phyloP scores from a whole-genome alignment of 768 basidiomycete genomes.

The Amanita inopinata region DNA sequence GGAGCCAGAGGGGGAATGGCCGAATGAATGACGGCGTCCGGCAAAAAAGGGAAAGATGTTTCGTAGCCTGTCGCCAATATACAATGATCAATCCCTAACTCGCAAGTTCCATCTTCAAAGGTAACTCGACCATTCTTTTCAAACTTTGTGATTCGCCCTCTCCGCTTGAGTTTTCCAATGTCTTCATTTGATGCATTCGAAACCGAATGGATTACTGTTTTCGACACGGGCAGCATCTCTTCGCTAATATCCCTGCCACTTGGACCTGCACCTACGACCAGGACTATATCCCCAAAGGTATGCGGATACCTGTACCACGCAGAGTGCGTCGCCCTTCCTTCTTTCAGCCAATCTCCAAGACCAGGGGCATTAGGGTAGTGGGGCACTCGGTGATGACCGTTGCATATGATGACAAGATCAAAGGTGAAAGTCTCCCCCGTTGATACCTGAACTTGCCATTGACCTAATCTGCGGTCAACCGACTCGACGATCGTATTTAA shows the following conservation, averaged over 20 bases:
- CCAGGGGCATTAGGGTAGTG: constrained; percentile 54
- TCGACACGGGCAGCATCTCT: constrained; percentile 40
- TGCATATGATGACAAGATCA: constrained; percentile 65
- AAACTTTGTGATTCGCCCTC: constrained; percentile 22
- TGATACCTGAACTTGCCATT: constrained; percentile 42
- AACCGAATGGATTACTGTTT: constrained; percentile 47
- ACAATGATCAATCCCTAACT: constrained; percentile 47
- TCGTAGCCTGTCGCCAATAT: constrained; percentile 76
- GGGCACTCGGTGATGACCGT: constrained; percentile 65
- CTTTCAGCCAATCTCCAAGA: constrained; percentile 43
- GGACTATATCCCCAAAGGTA: constrained; percentile 30
- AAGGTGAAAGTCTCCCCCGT: constrained; percentile 28
- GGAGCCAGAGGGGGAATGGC: constrained; percentile 34
- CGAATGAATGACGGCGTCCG: constrained; percentile 19
- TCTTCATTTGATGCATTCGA: constrained; percentile 25
- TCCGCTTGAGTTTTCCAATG: constrained; percentile 29
- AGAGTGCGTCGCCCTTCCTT: constrained; percentile 50
- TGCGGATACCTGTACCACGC: constrained; percentile 54
- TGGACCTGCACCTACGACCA: constrained; percentile 46
- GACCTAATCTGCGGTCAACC: constrained; percentile 27
- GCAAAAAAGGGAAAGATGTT: constrained; percentile 54
- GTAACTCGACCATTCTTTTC: constrained; percentile 31
- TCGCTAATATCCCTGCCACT: constrained; percentile 60
- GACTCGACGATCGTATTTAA: constrained; percentile 48
- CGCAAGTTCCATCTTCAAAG: constrained; percentile 51